Evolutionary conservation across 2,329 filamentous ascomycete species (phyloP).

Genomic region (Seiridium unicorne): DNA sequence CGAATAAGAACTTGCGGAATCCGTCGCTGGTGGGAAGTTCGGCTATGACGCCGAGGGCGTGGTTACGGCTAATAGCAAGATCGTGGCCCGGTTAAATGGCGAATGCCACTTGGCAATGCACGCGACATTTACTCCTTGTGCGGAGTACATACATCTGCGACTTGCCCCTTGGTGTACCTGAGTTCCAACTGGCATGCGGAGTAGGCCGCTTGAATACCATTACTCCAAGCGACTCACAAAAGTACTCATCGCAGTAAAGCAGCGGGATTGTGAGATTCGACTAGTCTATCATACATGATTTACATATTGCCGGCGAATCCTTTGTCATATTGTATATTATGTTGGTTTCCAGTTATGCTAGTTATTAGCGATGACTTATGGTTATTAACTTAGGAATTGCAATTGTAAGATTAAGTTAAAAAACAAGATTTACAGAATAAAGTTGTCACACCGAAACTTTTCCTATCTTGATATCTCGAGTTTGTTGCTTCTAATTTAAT

Average conservation of each 20-base stretch:
- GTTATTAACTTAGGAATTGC: no score
- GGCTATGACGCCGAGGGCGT: neutral
- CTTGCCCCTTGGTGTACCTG: neutral
- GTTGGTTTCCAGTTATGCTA: neutral
- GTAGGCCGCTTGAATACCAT: neutral
- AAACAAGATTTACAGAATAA: no score
- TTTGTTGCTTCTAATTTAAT: no score
- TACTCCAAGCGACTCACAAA: neutral
- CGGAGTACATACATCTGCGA: neutral
- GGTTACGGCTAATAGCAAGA: neutral
- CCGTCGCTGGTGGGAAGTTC: neutral
- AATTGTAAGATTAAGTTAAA: no score
- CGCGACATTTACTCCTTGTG: neutral
- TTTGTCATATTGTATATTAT: neutral
- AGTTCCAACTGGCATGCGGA: neutral
- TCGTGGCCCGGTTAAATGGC: constrained; percentile 7
- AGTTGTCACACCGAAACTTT: no score
- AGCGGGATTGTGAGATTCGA: no score
- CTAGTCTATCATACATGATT: neutral
- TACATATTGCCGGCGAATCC: neutral
- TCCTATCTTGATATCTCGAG: no score
- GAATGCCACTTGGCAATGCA: neutral
- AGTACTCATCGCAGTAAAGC: neutral
- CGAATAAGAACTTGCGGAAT: neutral
- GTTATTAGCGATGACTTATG: no score